Base-by-base conservation (phyloP, 208 protist species). In the Novymonas esmeraldas region DNA sequence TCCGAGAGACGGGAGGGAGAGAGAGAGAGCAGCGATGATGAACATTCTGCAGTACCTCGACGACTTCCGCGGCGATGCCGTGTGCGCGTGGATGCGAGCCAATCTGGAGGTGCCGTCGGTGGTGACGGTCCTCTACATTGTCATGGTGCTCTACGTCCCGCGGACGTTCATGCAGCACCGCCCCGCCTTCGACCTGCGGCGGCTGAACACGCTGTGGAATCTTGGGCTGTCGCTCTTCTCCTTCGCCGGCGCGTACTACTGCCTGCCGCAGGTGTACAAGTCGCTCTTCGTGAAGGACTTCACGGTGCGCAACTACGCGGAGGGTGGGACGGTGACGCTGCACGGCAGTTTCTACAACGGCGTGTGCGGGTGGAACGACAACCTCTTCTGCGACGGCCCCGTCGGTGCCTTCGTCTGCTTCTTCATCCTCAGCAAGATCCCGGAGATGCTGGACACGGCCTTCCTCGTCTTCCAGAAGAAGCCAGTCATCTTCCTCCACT, bases 401-500 rank as follows among this genome's bases (percentile, higher is more conserved):
- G 73, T 80, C 2, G 89, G 85, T 16, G 71, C 88, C 39, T 96
- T 84, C 58, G 73, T 96, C 10, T 55, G 56, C 22, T 9, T 84
- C 42, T 96, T 96, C 71, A 78, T 90, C 52, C 66, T 95, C n/a
- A 87, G 77, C 52, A 96, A 96, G 70, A 91, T 94, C 28, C 87
- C 87, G 1, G 92, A 96, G 69, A 87, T 95, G 84, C 42, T 96
- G 22, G 87, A 93, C 83, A 96, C 92, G 18, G 78, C 70, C 50
- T 95, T 96, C 50, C 78, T 96, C 11, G 81, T 96, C 2, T 78
- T 94, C 54, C 87, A 80, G 64, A 92, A 96, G 83, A 93, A 94
- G 64, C 72, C 42, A 16, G 60, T 96, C 50, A 91, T 93, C 36
- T 96, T 96, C 71, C 63, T 96, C 33, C 92, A 96, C 73, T 96